Evolutionary conservation across 2,329 filamentous ascomycete species (phyloP), one percentile per base, ranked within the genome.

Genomic region (Colletotrichum spinosum): DNA sequence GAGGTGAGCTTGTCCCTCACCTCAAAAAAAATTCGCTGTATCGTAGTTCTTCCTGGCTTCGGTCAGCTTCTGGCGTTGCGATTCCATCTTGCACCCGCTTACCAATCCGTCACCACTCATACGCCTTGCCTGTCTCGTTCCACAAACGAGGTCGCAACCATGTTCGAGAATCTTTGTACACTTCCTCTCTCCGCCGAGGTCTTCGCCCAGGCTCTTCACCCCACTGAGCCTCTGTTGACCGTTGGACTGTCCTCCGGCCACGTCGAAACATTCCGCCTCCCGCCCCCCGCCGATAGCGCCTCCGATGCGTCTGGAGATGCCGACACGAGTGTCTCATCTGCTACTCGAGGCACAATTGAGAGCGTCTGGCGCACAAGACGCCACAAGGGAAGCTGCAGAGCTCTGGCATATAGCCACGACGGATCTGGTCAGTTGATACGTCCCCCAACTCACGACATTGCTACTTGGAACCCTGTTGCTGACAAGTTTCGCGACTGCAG

Each of bases 121-220:
- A 44, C 42, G 13, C 37, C 34, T 42, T 49, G 55, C n/a, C 33
- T 60, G 25, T 53, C 34, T 12, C 12, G 50, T 37, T 12, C 17
- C 25, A 35, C 33, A 55, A 65, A 58, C 52, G 67, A 38, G 39
- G 51, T 44, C 49, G 45, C 55, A 41, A 71, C 69, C 73, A 97
- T 97, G 93, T 93, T 97, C 75, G 94, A 97, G 78, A 97, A 93
- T 69, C 86, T 97, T 69, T 97, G 95, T 84, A 93, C 92, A 34
- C 88, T 98, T 50, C 94, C 94, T 68, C 88, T 98, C 51, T 87
- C 88, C 63, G 87, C 92, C 62, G 96, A 98, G 74, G 84, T 99
- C 72, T 98, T 99, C 80, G 81, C 93, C 2, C 94, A 97, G 78
- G 92, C 91, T 11, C 83, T 97, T 17, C 96, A 99, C 76, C 94